Evolutionary conservation across 257 asterid species (phyloP), one percentile per base, ranked within the genome.

Genomic region (Prunella vulgaris): DNA sequence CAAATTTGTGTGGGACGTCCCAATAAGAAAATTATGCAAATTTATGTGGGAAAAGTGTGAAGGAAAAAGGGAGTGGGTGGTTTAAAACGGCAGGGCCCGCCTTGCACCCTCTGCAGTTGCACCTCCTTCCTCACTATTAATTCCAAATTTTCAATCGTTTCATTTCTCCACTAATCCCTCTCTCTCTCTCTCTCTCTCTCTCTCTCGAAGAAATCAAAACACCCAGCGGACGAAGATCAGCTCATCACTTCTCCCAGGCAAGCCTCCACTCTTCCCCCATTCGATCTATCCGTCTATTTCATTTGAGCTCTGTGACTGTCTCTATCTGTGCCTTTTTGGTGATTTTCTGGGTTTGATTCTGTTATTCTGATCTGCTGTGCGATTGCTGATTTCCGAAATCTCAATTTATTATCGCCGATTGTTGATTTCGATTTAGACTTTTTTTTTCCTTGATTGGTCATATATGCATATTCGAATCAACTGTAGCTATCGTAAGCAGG

Each of bases 111-210:
- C 51, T 49, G 15, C 64, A 56, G 18, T 9, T 5, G 21, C 60
- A n/a, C 48, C 7, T 20, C 30, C 56, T n/a, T 30, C 63, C 53
- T 70, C 80, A 64, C 81, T 79, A 77, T 82, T 82, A 82, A 82
- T 68, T 82, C 84, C 86, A 82, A 76, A 67, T 10, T 63, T 77
- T 56, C 73, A 63, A 63, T 76, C 64, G 25, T 73, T 42, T 15
- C 65, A 22, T 66, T 72, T 62, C 80, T 42, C 60, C 64, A 46
- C 66, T 40, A 70, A 61, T 53, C 44, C 20, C 28, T n/a, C 38
- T 14, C 44, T 32, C 37, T 27, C 30, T 27, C 30, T 27, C 35
- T 30, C 52, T 20, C 62, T 67, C 67, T 64, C 76, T 69, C 66
- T 74, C 77, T 56, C 44, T 20, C 40, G 2, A 37, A 28, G 20